Evolutionary conservation across 1,284 basidiomycete species (phyloP), one percentile per base, ranked within the genome.

Genomic region (Cystobasidium slooffiae): DNA sequence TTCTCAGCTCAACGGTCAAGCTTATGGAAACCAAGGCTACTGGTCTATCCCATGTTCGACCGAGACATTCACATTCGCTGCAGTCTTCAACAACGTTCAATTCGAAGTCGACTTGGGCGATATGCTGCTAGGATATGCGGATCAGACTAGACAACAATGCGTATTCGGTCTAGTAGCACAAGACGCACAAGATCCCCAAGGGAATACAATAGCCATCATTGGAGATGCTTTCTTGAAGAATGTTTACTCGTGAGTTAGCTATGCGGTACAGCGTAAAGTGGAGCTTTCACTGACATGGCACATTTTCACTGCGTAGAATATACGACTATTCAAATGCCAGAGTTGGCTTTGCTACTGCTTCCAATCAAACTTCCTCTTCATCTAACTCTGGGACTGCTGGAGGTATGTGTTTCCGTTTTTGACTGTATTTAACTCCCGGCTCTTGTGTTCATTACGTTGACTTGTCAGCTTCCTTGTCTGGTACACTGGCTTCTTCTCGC

Each of bases 41-140:
- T 80, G 75, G 69, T 75, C 77, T 39, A 77, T 80, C 0, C 79
- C 79, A 1, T 80, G 79, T 68, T 74, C 68, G n/a, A 70, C 76
- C 12, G 47, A 68, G 12, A 66, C 52, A 10, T 73, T 73, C 62
- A 65, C 74, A 10, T 52, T 75, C 67, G 39, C 66, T 24, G 67
- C 74, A 6, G 66, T 69, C 7, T 75, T 69, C 61, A 64, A 65
- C 52, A 63, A 70, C 43, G 47, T 68, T 37, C 66, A 69, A 46
- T 68, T 68, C 49, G 65, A 61, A 47, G 43, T 68, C 39, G 66
- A 68, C 46, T 59, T 75, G 6, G 52, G 68, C 9, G 65, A 75
- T 56, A 61, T 69, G 59, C 59, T 69, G 12, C 63, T 73, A 22
- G 70, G 70, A 18, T 73, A 73, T 22, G 70, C 70, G 39, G 70